Evolutionary conservation across 2,329 filamentous ascomycete species (phyloP), one percentile per base, ranked within the genome.

Genomic region (Didymellaceae sp.): DNA sequence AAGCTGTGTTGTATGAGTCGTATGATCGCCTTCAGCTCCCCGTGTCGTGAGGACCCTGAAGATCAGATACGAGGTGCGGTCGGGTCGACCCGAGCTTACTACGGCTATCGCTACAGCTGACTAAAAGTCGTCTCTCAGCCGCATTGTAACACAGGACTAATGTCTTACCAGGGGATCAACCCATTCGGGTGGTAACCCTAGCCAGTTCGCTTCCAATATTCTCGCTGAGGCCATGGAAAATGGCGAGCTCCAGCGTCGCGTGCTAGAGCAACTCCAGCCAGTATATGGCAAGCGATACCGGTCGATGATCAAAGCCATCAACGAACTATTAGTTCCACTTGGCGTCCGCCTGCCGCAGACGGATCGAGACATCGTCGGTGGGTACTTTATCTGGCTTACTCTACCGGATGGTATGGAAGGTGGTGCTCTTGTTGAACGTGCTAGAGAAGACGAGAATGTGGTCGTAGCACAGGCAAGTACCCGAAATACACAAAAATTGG

Each of bases 331-430:
- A 1, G 66, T 80, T 0, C 87, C 88, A 1, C 75, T 89, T 0
- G 88, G 86, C 1, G 81, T 89, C 75, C 59, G 72, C 62, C 52
- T 78, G 28, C 70, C 72, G 11, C 73, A 81, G 46, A 62, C 70
- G 1, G 69, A 75, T 46, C 72, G 76, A 25, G 68, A 76, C 3
- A 71, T 86, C 3, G 87, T 86, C 22, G 91, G 91, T 0, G 91
- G 91, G 0, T 96, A 93, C 69, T 96, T 96, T 70, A 77, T 96
- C 38, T 96, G 91, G 91, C 72, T 95, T 20, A 80, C 78, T 1
- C 71, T 96, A 4, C 86, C 86, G 0, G 55, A 70, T 55, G 46
- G 67, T 34, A 74, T 87, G 45, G 77, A 79, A 7, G 84, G 81
- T 26, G 74, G 74, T 24, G 78, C 80, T 6, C 76, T 91, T 24